Evolutionary conservation across 495 filamentous ascomycete genomes (phyloP).

Genomic region (Aspergillus biplanus): DNA sequence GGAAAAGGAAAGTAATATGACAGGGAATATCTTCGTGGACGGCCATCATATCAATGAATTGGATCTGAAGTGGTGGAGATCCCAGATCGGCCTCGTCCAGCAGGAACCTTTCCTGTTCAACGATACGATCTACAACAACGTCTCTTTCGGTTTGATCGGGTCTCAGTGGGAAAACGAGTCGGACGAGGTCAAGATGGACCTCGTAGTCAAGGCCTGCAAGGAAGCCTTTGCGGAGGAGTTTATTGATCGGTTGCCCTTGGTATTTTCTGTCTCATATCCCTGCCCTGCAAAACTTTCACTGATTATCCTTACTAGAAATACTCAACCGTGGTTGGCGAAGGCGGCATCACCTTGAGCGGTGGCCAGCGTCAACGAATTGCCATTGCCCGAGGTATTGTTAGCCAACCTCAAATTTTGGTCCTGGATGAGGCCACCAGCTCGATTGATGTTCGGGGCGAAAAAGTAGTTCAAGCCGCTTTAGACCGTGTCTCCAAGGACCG

Average conservation of each 20-base stretch:
- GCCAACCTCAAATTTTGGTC: conserved; percentile 78
- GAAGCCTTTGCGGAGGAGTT: conserved; percentile 38
- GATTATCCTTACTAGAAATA: conserved; percentile 33
- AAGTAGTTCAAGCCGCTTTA: conserved; percentile 50
- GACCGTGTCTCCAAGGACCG: conserved; percentile 41
- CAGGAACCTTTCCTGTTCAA: conserved; percentile 76
- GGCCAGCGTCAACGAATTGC: conserved; percentile 65
- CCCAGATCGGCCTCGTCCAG: conserved; percentile 67
- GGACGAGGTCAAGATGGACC: conserved; percentile 51
- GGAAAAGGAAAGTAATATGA: neutral
- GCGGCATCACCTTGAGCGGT: conserved; percentile 40
- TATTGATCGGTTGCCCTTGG: conserved; percentile 35
- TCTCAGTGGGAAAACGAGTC: conserved; percentile 58
- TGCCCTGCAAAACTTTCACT: neutral
- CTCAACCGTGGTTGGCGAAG: conserved; percentile 40
- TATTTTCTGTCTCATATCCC: conserved; percentile 9
- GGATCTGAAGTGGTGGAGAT: conserved; percentile 65
- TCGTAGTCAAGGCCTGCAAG: conserved; percentile 32
- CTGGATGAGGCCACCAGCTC: conserved; percentile 57
- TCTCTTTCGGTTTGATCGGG: conserved; percentile 64
- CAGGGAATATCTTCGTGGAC: conserved; percentile 54
- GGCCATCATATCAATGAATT: conserved; percentile 52
- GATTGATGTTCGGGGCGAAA: conserved; percentile 53
- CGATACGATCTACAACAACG: conserved; percentile 67
- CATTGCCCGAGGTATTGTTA: conserved; percentile 79